Evolutionary conservation across 2,329 filamentous ascomycete species (phyloP).

Genomic region (Clonostachys chloroleuca): DNA sequence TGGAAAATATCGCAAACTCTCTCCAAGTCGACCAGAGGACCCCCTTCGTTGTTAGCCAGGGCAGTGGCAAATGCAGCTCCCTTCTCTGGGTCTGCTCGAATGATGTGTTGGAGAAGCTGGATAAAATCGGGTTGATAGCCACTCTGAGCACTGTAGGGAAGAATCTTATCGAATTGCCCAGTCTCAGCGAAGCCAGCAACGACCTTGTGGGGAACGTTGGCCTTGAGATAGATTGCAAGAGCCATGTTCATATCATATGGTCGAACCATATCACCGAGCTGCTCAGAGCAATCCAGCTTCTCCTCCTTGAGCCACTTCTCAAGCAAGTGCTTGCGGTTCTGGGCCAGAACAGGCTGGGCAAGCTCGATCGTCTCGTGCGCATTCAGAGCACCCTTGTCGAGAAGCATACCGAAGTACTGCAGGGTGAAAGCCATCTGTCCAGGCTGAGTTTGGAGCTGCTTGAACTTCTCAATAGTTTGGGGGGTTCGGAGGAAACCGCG

Average conservation of each 20-base stretch:
- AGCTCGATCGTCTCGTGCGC: slow-evolving; percentile 91
- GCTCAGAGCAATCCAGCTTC: slow-evolving; percentile 94
- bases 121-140: slow-evolving; percentile 97
- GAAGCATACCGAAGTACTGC: slow-evolving; percentile 95
- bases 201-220: slow-evolving; percentile 88
- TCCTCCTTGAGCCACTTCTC: slow-evolving; percentile 98
- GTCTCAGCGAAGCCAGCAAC: slow-evolving; percentile 93
- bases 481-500: slow-evolving; percentile 91
- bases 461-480: slow-evolving; percentile 95
- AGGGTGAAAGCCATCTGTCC: slow-evolving; percentile 91
- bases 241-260: slow-evolving; percentile 86
- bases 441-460: slow-evolving; percentile 73
- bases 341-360: slow-evolving; percentile 84
- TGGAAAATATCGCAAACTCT: slow-evolving; percentile 97
- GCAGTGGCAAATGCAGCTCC: slow-evolving; percentile 91
- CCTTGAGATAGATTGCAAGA: slow-evolving; percentile 83
- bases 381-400: slow-evolving; percentile 93
- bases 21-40: slow-evolving; percentile 85
- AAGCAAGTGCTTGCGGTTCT: slow-evolving; percentile 90
- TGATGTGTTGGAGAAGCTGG: slow-evolving; percentile 85
- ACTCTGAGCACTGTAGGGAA: slow-evolving; percentile 80
- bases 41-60: slow-evolving; percentile 83
- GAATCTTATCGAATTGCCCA: slow-evolving; percentile 93
- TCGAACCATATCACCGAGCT: slow-evolving; percentile 90
- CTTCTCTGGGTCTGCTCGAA: slow-evolving; percentile 88